phyloP scores from a whole-genome alignment of 2,329 filamentous ascomycete species.

The Neospermospora avenae region DNA sequence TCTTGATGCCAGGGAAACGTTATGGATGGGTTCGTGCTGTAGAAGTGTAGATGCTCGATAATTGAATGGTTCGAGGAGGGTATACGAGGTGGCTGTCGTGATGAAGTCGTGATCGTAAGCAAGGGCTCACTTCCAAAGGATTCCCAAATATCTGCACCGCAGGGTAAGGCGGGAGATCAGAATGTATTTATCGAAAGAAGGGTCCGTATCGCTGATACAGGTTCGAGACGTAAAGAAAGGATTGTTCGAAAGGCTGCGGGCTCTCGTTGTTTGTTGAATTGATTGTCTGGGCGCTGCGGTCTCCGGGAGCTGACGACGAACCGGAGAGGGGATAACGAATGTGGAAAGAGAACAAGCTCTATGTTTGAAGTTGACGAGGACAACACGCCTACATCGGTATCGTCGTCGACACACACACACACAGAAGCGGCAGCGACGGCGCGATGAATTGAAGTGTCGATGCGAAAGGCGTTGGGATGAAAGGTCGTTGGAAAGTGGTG shows the following conservation, averaged over 20 bases:
- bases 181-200: conserved; percentile 3
- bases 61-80: neutral
- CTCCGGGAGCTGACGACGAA: conserved; percentile 8
- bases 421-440: neutral
- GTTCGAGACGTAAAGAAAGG: conserved; percentile 15
- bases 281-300: conserved; percentile 2
- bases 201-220: conserved; percentile 21
- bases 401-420: conserved; percentile 11
- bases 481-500: neutral
- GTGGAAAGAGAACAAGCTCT: conserved; percentile 28
- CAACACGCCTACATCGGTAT: conserved; percentile 15
- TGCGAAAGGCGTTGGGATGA: neutral
- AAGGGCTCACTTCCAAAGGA: conserved; percentile 1
- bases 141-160: neutral
- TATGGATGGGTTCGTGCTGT: neutral
- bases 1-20: neutral
- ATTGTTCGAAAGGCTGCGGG: conserved; percentile 18
- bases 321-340: conserved; percentile 24
- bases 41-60: neutral
- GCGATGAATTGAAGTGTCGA: neutral
- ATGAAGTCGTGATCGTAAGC: neutral
- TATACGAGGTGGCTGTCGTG: neutral
- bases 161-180: conserved; percentile 10
- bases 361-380: neutral
- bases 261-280: conserved; percentile 11